phyloP scores from a whole-genome alignment of 2,329 filamentous ascomycete species.

The Fusarium chaquense region DNA sequence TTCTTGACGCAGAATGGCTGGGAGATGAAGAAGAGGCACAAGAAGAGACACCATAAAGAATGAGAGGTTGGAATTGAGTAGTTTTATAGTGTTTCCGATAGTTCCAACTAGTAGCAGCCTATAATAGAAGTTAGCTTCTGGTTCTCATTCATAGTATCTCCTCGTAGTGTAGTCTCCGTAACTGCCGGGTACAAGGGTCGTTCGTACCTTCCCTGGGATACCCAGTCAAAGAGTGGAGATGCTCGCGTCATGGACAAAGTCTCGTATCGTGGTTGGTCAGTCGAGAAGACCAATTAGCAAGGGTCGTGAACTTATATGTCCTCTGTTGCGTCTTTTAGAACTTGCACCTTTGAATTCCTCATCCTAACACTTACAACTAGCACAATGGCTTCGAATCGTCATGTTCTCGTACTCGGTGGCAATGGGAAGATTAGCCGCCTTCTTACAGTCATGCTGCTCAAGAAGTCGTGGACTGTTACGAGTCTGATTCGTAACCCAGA shows the following conservation, averaged over 20 bases:
- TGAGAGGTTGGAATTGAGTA: background rate
- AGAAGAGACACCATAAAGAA: background rate
- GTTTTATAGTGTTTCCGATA: background rate
- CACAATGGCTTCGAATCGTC: slow-evolving; percentile 43
- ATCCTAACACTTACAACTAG: background rate
- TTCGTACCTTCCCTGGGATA: slow-evolving; percentile 1
- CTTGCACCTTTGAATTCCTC: background rate
- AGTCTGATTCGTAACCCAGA: slow-evolving; percentile 77
- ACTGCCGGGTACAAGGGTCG: slow-evolving; percentile 1
- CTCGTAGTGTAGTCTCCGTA: background rate
- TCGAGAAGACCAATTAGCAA: slow-evolving; percentile 1
- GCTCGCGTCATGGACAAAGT: slow-evolving; percentile 38
- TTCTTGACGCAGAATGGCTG: background rate
- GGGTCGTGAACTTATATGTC: slow-evolving; percentile 26
- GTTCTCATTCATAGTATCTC: background rate
- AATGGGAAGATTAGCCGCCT: slow-evolving; percentile 79
- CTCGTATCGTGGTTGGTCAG: slow-evolving; percentile 22
- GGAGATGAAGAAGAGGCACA: background rate
- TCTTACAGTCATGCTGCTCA: slow-evolving; percentile 77
- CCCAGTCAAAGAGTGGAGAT: slow-evolving; percentile 38
- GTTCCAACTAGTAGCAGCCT: background rate
- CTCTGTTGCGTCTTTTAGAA: slow-evolving; percentile 24
- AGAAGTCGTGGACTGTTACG: slow-evolving; percentile 77
- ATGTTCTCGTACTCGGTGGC: slow-evolving; percentile 78
- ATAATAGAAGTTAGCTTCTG: background rate